Base-by-base conservation (phyloP, 305 asterid species). In the Ruellia speciosa region DNA sequence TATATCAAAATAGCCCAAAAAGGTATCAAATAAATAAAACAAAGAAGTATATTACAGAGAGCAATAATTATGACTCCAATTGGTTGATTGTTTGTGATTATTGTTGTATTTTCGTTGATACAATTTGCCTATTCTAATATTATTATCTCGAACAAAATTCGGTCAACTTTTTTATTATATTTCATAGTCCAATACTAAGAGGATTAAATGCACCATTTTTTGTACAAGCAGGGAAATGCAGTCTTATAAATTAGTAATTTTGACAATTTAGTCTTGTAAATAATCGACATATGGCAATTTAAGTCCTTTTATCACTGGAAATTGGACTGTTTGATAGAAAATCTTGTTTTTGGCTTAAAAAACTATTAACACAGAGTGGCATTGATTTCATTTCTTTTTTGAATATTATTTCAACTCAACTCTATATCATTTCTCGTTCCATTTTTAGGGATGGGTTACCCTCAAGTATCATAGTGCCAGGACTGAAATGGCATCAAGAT, bases 391-490 rank as follows among this genome's bases (percentile, higher is more conserved):
- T 37, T 37, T 37, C 41, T 6, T 37, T 10, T 37, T 2, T 7
- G n/a, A 14, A 19, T 49, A 37, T 18, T 40, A 43, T 46, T 61
- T 67, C 14, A 20, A 54, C 49, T 59, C 52, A 56, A 47, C 49
- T 37, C 9, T 6, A 1, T 10, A 37, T 37, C 41, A 37, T 56
- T 62, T 63, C 12, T 54, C 18, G 14, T 28, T 33, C 41, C 41
- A 37, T 66, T 63, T 56, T 28, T 68, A 84, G 96, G 68, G 39
- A 18, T 92, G 99, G 99, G 70, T 88, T 69, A 74, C 82, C 60
- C 87, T 92, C 62, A 79, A 74, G 20, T 88, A 84, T 80, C 83
- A 75, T 75, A 75, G 73, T 51, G 49, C 70, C 19, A 66, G 68
- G 65, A 92, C 90, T 71, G 83, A 74, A 57, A 49, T 75, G 66